Evolutionary conservation across 345 rosid species (phyloP).

Genomic region (Pseudoturritis turrita): DNA sequence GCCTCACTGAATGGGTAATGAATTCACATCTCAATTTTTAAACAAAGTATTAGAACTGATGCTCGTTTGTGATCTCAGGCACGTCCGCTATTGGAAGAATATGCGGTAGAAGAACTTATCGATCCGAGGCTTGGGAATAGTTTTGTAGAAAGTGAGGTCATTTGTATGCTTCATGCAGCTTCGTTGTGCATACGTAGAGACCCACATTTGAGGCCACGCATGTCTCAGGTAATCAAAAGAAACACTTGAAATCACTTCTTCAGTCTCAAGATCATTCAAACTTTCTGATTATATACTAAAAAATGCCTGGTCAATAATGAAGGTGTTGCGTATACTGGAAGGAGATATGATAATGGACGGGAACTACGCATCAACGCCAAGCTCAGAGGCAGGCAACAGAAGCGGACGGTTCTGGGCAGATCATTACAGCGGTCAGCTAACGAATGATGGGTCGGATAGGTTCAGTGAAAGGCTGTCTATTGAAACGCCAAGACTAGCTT

Average conservation of each 20-base stretch:
- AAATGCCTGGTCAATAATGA: conserved; percentile 1
- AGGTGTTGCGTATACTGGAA: conserved; percentile 94
- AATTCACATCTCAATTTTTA: neutral
- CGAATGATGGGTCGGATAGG: conserved; percentile 50
- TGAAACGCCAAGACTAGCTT: conserved; percentile 38
- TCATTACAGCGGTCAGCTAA: conserved; percentile 48
- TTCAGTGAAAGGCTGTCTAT: conserved; percentile 57
- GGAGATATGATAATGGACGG: conserved; percentile 80
- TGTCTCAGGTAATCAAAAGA: conserved; percentile 76
- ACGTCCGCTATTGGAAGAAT: conserved; percentile 85
- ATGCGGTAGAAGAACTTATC: conserved; percentile 72
- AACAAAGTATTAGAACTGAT: conserved; percentile 15
- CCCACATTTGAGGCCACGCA: conserved; percentile 90
- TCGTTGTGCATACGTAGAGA: conserved; percentile 80
- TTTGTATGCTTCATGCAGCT: conserved; percentile 97
- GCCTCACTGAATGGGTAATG: conserved; percentile 95
- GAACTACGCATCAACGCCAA: conserved; percentile 64
- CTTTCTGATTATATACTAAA: conserved; percentile 9
- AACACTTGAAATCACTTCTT: neutral
- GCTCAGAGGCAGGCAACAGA: conserved; percentile 72
- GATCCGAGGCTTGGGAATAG: conserved; percentile 63
- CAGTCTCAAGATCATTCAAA: neutral
- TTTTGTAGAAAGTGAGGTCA: conserved; percentile 76
- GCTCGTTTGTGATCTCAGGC: conserved; percentile 48
- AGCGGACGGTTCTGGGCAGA: conserved; percentile 82